phyloP scores from a whole-genome alignment of 257 asterid species.

The Solanum bulbocastanum region DNA sequence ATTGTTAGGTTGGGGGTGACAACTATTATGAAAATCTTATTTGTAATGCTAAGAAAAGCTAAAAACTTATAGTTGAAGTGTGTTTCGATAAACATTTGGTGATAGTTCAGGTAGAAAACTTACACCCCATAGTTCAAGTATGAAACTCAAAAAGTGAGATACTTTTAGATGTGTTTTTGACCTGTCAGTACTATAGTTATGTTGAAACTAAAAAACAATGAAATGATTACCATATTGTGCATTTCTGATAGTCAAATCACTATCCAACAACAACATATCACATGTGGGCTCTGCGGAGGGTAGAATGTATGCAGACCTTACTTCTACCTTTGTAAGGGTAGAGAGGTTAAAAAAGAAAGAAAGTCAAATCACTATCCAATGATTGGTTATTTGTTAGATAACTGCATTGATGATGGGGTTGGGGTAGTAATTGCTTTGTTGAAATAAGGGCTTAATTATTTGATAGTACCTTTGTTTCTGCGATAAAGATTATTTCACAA shows the following conservation, averaged over 20 bases:
- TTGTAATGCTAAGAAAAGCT: background rate
- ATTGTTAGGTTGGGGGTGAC: background rate
- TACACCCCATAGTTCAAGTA: too few relatives aligned
- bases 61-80: too few relatives aligned
- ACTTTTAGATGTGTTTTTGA: background rate
- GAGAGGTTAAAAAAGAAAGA: background rate
- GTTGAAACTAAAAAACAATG: background rate
- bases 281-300: background rate
- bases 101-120: background rate
- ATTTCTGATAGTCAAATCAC: background rate
- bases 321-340: background rate
- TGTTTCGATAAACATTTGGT: background rate
- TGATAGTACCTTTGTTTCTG: background rate
- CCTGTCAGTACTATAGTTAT: background rate
- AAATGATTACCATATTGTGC: background rate
- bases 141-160: background rate
- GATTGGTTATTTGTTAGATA: background rate
- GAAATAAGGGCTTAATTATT: background rate
- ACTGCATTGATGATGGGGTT: background rate
- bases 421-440: background rate
- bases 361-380: background rate
- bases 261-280: background rate
- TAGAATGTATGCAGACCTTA: background rate
- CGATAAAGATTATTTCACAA: background rate
- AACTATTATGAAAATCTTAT: background rate